Percentiles rank a stretch among this genome's conserved stretches.
phyloP scores from a whole-genome alignment of 345 rosid species.

The Corymbia maculata region DNA sequence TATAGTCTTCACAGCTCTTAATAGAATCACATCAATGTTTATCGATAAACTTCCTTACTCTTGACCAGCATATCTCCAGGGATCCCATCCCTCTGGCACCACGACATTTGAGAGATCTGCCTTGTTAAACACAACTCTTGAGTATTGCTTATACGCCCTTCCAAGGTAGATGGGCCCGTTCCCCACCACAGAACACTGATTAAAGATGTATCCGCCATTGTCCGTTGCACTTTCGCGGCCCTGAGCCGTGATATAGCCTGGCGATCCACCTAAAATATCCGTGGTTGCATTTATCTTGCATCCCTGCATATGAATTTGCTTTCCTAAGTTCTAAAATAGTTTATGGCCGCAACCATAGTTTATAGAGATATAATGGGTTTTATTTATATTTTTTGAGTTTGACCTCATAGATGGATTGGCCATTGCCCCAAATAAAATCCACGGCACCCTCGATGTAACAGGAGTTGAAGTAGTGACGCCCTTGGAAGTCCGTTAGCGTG shows the following conservation, averaged over 20 bases:
- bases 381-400: neutral
- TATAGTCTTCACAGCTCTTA: neutral
- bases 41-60: constrained; percentile 18
- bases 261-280: neutral
- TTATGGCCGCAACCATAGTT: neutral
- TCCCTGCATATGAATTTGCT: neutral
- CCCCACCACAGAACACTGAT: constrained; percentile 11
- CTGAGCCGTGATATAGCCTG: constrained; percentile 41
- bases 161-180: constrained; percentile 20
- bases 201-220: constrained; percentile 22
- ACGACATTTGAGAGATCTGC: constrained; percentile 3
- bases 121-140: constrained; percentile 23
- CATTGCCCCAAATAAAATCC: constrained; percentile 1
- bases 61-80: constrained; percentile 11
- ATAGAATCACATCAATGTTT: neutral
- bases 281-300: neutral
- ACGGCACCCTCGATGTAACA: constrained; percentile 1
- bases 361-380: neutral
- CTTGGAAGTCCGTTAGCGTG: neutral
- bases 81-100: constrained; percentile 28
- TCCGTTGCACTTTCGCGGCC: constrained; percentile 1
- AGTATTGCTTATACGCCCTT: constrained; percentile 22
- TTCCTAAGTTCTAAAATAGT: neutral
- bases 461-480: neutral
- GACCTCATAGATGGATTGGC: neutral